Conservation (phyloP, 2,329 filamentous ascomycete species). For the Fusarium oxysporum region DNA sequence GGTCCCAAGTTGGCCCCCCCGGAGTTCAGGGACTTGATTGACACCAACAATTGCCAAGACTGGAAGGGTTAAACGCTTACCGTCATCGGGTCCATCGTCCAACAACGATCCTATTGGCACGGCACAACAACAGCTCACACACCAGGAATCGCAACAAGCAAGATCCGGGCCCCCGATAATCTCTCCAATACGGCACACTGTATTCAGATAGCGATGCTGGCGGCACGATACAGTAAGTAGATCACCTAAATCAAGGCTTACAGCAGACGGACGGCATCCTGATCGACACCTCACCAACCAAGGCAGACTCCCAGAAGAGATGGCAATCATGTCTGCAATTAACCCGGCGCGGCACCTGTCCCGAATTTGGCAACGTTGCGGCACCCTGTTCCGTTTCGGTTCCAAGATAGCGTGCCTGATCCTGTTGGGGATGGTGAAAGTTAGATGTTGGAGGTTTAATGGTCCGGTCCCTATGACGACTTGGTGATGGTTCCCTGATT, state of each 20-base stretch:
- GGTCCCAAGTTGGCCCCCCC: conserved; percentile 21
- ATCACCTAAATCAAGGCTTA: not conserved
- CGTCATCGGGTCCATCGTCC: conserved; percentile 35
- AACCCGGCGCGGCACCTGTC: conserved; percentile 25
- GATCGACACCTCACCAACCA: conserved; percentile 30
- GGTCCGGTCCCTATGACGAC: conserved; percentile 30
- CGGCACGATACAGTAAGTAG: conserved; percentile 9
- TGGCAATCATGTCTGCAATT: conserved; percentile 8
- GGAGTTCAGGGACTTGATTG: conserved; percentile 37
- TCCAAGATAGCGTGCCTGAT: conserved; percentile 13
- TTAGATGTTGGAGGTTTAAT: conserved; percentile 12
- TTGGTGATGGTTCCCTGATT: conserved; percentile 31
- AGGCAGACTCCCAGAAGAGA: conserved; percentile 17
- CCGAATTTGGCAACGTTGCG: conserved; percentile 19
- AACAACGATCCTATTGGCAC: conserved; percentile 15
- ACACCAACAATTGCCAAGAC: conserved; percentile 34
- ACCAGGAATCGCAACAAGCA: conserved; percentile 23
- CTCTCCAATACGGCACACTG: not conserved
- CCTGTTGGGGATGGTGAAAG: conserved; percentile 8
- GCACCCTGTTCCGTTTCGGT: conserved; percentile 7
- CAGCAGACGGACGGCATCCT: conserved; percentile 4
- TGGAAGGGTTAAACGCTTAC: conserved; percentile 13
- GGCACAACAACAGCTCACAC: conserved; percentile 7
- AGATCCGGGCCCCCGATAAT: conserved; percentile 30
- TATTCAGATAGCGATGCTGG: not conserved